Evolutionary conservation across 352 stramenopile species (phyloP).

Genomic region (Globisporangium polare): DNA sequence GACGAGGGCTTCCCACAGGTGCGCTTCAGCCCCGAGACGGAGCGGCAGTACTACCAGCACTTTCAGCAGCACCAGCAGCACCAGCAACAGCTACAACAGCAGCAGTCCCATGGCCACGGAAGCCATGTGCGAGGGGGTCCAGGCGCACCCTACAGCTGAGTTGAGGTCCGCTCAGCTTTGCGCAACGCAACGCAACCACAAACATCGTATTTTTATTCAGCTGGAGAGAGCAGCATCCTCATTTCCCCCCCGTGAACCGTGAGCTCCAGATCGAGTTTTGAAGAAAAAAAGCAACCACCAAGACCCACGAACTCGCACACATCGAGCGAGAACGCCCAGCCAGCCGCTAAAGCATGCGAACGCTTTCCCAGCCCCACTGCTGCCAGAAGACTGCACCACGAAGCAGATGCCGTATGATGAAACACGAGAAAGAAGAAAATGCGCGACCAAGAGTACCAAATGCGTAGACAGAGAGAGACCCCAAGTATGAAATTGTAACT

Average conservation of each 20-base stretch:
- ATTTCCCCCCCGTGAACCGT: background rate
- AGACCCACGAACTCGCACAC: too few species aligned
- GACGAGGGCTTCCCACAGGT: conserved; percentile 3
- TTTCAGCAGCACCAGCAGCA: conserved; percentile 6
- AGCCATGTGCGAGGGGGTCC: background rate
- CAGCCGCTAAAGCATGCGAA: background rate
- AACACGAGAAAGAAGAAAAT: background rate
- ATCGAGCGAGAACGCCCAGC: background rate
- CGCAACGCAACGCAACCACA: background rate
- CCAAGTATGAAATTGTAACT: background rate
- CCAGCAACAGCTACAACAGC: background rate
- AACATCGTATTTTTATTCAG: background rate
- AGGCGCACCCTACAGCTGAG: conserved; percentile 11
- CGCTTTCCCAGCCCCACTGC: too few species aligned
- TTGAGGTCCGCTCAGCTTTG: background rate
- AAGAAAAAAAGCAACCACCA: background rate
- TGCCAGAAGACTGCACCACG: background rate
- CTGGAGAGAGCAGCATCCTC: background rate
- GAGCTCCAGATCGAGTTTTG: background rate
- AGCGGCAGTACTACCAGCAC: conserved; percentile 8
- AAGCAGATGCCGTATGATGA: background rate
- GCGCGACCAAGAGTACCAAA: background rate
- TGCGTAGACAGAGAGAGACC: background rate
- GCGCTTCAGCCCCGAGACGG: conserved; percentile 9
- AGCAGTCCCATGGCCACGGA: background rate